Evolutionary conservation across 208 protist genomes (phyloP).

Genomic region (Trypanosoma boissoni): DNA sequence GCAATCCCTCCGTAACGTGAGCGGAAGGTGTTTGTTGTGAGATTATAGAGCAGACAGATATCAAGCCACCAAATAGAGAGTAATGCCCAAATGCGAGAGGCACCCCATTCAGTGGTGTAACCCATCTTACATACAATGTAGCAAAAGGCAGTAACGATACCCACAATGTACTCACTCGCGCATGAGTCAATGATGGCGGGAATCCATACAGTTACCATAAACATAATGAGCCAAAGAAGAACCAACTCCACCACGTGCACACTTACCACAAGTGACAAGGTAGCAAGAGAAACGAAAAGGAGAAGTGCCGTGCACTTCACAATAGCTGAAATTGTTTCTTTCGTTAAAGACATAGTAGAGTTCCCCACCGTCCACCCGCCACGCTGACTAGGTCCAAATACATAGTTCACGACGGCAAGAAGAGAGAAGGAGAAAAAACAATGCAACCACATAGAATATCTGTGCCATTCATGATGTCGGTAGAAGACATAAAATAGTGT

Average conservation of each 20-base stretch:
- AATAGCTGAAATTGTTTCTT: constrained; percentile 45
- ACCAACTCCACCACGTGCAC: constrained; percentile 88
- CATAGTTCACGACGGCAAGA: constrained; percentile 73
- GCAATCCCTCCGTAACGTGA: constrained; percentile 56
- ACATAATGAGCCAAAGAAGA: constrained; percentile 75
- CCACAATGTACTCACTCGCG: constrained; percentile 59
- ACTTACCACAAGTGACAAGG: constrained; percentile 74
- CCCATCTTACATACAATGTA: constrained; percentile 48
- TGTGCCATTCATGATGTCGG: constrained; percentile 19
- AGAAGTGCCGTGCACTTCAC: constrained; percentile 49
- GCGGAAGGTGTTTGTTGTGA: constrained; percentile 31
- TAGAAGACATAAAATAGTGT: constrained; percentile 50
- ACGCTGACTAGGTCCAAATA: constrained; percentile 77
- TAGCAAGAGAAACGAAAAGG: constrained; percentile 48
- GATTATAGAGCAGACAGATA: constrained; percentile 35
- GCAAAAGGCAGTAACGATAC: constrained; percentile 40
- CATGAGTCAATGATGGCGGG: constrained; percentile 81
- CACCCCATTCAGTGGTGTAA: constrained; percentile 27
- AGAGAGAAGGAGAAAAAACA: constrained; percentile 43
- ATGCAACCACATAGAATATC: constrained; percentile 20
- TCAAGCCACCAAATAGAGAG: constrained; percentile 71
- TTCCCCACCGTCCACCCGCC: constrained; percentile 59
- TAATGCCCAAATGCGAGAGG: constrained; percentile 40
- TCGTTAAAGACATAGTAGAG: constrained; percentile 41
- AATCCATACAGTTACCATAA: constrained; percentile 74